phyloP scores from a whole-genome alignment of 2,329 filamentous ascomycete species.

The Drechslerella stenobrocha region DNA sequence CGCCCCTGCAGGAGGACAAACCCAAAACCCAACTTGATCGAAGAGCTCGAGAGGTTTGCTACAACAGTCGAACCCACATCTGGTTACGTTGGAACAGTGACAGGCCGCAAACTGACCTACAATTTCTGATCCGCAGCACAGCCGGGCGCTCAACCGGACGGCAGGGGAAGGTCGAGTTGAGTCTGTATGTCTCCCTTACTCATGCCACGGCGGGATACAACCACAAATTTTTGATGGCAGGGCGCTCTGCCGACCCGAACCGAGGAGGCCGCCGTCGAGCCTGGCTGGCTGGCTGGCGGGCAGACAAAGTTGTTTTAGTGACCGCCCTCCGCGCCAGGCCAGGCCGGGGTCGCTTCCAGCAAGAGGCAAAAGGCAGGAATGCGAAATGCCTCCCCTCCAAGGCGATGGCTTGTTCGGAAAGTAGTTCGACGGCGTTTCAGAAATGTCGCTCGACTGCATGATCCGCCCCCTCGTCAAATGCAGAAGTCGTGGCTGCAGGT shows the following conservation, averaged over 20 bases:
- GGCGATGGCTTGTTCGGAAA: conserved; percentile 36
- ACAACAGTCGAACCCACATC: background rate
- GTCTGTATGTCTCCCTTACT: background rate
- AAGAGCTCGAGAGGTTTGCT: conserved; percentile 10
- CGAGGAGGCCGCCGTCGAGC: too few relatives aligned
- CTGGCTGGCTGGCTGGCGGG: background rate
- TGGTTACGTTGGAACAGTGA: too few relatives aligned
- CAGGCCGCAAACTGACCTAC: too few relatives aligned
- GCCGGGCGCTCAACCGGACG: background rate
- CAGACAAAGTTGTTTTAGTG: too few relatives aligned
- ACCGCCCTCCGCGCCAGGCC: background rate
- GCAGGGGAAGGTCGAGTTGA: conserved; percentile 1
- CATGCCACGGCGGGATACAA: too few relatives aligned
- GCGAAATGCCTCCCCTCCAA: background rate
- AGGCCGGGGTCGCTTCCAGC: conserved; percentile 25
- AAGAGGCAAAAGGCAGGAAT: conserved; percentile 8
- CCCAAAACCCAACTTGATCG: background rate
- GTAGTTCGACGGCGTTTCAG: conserved; percentile 49
- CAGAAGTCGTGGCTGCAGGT: background rate
- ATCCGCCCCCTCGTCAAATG: conserved; percentile 16
- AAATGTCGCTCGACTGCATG: conserved; percentile 48
- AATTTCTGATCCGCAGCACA: background rate
- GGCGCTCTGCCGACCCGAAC: too few relatives aligned
- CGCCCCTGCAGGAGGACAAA: conserved; percentile 8
- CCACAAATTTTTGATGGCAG: too few relatives aligned